Conservation (phyloP, 2,329 filamentous ascomycete species). For the Drechslerella dactyloides region DNA sequence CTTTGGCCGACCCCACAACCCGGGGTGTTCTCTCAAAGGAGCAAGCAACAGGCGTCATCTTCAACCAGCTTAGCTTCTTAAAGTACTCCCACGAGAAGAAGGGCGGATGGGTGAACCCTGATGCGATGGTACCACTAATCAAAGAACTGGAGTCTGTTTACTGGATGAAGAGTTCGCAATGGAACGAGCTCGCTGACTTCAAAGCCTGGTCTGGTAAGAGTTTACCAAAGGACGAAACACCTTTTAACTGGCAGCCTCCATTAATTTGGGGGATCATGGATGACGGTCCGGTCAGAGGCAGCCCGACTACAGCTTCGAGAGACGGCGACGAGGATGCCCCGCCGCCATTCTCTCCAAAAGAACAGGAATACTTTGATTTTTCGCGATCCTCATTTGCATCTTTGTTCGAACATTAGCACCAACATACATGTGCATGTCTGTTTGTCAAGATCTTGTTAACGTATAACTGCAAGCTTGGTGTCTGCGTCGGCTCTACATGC, state of each 20-base stretch:
- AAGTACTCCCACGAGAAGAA: constrained; percentile 28
- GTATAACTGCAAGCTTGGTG: too few relatives aligned
- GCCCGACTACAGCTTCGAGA: not conserved
- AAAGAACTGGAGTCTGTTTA: constrained; percentile 17
- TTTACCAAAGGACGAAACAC: constrained; percentile 8
- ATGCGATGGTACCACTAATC: constrained; percentile 18
- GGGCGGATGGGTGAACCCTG: not conserved
- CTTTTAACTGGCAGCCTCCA: constrained; percentile 27
- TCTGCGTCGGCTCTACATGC: too few relatives aligned
- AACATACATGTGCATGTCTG: too few relatives aligned
- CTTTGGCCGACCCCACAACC: constrained; percentile 15
- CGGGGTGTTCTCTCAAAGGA: constrained; percentile 18
- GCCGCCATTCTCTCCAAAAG: not conserved
- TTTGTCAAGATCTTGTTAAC: too few relatives aligned
- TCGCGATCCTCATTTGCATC: constrained; percentile 27
- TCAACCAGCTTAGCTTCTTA: constrained; percentile 24
- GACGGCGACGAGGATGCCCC: not conserved
- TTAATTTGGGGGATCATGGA: constrained; percentile 27
- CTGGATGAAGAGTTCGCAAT: constrained; percentile 35
- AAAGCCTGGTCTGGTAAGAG: constrained; percentile 17
- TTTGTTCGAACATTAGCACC: constrained; percentile 3
- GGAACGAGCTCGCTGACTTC: constrained; percentile 33
- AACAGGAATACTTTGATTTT: constrained; percentile 23
- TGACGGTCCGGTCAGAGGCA: not conserved
- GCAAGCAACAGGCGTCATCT: constrained; percentile 27